Evolutionary conservation across 371 early-diverging fungal genomes (phyloP).

Genomic region (Mucor plumbeus): DNA sequence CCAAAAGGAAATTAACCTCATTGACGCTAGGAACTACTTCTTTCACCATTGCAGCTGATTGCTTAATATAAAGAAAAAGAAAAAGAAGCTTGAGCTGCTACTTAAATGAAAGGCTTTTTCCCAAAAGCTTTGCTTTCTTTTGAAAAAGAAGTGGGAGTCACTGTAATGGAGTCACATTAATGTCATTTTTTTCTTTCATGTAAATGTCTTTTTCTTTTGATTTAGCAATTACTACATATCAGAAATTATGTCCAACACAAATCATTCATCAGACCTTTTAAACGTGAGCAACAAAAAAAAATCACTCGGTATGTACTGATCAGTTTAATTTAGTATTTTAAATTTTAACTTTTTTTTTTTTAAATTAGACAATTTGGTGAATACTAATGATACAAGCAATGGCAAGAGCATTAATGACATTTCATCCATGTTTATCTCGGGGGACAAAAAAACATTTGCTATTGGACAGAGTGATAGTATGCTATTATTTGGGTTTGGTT

Average conservation of each 20-base stretch:
- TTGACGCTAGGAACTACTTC: slow-evolving; percentile 32
- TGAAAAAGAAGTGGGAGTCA: neutral
- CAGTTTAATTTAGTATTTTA: neutral
- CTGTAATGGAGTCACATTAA: slow-evolving; percentile 3
- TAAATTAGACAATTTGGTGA: slow-evolving; percentile 7
- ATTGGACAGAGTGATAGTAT: slow-evolving; percentile 38
- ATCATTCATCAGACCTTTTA: slow-evolving; percentile 32
- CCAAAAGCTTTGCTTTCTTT: neutral
- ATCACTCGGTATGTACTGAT: slow-evolving; percentile 24
- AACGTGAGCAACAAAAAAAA: slow-evolving; percentile 34
- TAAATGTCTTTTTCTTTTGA: neutral
- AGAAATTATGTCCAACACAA: slow-evolving; percentile 16
- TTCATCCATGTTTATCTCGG: slow-evolving; percentile 20
- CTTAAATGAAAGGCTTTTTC: neutral
- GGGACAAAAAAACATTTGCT: slow-evolving; percentile 33
- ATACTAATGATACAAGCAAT: neutral
- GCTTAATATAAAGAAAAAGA: neutral
- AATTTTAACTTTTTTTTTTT: neutral
- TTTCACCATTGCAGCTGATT: slow-evolving; percentile 21
- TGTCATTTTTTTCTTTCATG: neutral
- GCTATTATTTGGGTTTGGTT: neutral
- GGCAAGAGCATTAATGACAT: slow-evolving; percentile 15
- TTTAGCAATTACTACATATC: neutral
- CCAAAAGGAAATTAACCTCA: slow-evolving; percentile 28
- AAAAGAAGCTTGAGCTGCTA: neutral